Evolutionary conservation across 768 basidiomycete genomes (phyloP), one percentile per base, ranked within the genome.

Genomic region (Pleurotus cornucopiae): DNA sequence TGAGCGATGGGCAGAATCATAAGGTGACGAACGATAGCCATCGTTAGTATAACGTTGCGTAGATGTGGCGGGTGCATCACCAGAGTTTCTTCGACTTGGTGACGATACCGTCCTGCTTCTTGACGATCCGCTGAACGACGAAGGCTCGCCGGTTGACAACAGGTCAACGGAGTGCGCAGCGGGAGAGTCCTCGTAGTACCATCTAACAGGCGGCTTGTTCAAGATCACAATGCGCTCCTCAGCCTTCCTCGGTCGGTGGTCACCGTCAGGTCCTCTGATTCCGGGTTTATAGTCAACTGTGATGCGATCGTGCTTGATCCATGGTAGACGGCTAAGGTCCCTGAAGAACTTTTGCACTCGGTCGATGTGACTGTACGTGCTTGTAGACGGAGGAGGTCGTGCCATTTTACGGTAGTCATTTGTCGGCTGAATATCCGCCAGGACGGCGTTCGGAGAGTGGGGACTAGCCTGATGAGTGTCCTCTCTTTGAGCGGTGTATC

Each of bases 381-480:
- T 21, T 0, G 9, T 5, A 25, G 51, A 12, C 5, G n/a, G 37
- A 3, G 49, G n/a, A 1, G 38, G n/a, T 7, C 51, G 37, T 6
- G 5, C 37, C 51, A 53, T 53, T n/a, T 41, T 53, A 7, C 51
- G 51, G 14, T 53, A 53, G 51, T 53, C 51, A n/a, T 41, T 18
- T 23, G 51, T 26, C 4, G 51, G 37, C 18, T 53, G 51, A 20
- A 53, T 40, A 53, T 39, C 39, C 13, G 51, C 16, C 9, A 26
- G 51, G 14, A 44, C 41, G 1, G 41, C 41, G 20, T 44, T 21
- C 0, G 41, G 41, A n/a, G n/a, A 16, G 6, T 21, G 4, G 16
- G 41, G 41, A 4, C 41, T 44, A n/a, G 11, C 41, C 20, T 44
- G 41, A n/a, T 44, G 14, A 1, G 41, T 16, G n/a, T 21, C 41